Base-by-base conservation (phyloP, 441 rosid genomes). In the Aquilaria agallochum region DNA sequence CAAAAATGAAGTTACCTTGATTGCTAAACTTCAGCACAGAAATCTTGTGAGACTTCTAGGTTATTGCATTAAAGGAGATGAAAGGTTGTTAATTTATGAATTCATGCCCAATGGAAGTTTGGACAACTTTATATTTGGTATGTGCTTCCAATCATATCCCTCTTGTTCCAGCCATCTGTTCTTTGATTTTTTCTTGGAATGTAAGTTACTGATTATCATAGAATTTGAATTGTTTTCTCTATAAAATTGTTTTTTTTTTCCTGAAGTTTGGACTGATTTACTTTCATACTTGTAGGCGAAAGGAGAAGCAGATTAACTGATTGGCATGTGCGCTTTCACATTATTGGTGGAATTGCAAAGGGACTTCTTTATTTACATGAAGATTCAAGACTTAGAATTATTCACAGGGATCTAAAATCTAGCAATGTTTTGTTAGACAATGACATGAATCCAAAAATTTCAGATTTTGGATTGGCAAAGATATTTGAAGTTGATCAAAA, bases 281-380 rank as follows among this genome's bases (percentile, higher is more conserved):
- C 1, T 40, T 10, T 40, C n/a, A 52, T 9, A 27, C 7, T 5
- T 20, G 2, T 50, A 66, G 72, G 67, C 67, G 9, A 48, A 46
- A 63, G 20, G 8, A 74, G 63, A 59, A 63, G 58, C 5, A 49
- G 47, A 8, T 14, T 59, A 11, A 11, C 67, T 36, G n/a, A 60
- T 46, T 74, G 74, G 78, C 54, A 53, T 50, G 70, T n/a, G 36
- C 52, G 69, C 14, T 59, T 55, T 62, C 46, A 56, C 32, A 74
- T 74, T 11, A 70, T 74, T 31, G 42, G 47, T 2, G 76, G 69
- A 63, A 57, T 57, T 57, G 60, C 60, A 1, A 57, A 49, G 34
- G 60, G 60, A 5, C 60, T 57, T 42, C 50, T 57, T 13, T 57
- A 57, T 20, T 50, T 57, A 2, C 60, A 44, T 10, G 50, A 57